Conservation (phyloP, 495 filamentous ascomycete species). For the Aspergillus affinis region DNA sequence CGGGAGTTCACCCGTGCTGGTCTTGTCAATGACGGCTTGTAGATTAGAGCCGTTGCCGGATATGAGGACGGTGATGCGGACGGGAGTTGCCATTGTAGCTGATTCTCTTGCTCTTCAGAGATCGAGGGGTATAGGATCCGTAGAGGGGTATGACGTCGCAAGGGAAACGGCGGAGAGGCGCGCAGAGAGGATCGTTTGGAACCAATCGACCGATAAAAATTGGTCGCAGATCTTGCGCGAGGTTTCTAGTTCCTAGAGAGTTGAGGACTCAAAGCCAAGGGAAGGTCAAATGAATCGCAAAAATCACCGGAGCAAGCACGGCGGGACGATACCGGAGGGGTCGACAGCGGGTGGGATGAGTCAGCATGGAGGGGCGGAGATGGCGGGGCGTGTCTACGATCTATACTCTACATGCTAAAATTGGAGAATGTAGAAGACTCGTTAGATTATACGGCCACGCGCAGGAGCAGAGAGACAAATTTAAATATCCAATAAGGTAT, state of each 20-base stretch:
- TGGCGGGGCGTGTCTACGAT: too few species aligned
- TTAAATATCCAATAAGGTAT: not conserved
- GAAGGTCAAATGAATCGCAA: not conserved
- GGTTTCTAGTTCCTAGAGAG: not conserved
- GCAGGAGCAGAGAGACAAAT: not conserved
- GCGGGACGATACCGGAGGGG: not conserved
- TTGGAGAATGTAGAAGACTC: too few species aligned
- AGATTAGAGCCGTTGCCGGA: constrained; percentile 86
- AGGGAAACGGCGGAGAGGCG: too few species aligned
- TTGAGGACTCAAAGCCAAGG: not conserved
- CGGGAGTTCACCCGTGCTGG: constrained; percentile 52
- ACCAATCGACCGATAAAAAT: not conserved
- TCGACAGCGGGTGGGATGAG: not conserved
- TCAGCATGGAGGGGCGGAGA: not conserved
- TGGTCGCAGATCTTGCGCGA: not conserved
- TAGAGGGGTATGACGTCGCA: not conserved
- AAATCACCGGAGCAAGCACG: not conserved
- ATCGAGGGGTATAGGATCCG: not conserved
- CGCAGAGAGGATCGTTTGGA: not conserved
- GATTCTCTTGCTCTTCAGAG: constrained; percentile 1
- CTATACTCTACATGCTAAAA: too few species aligned
- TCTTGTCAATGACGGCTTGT: constrained; percentile 83
- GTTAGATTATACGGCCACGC: too few species aligned
- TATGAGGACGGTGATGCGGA: constrained; percentile 63
- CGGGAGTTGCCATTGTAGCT: constrained; percentile 31